These are phyloP conservation scores for Xylariales sp. DNA, from an alignment of 2,329 filamentous ascomycete species.

Conservation along the genomic window DNA sequence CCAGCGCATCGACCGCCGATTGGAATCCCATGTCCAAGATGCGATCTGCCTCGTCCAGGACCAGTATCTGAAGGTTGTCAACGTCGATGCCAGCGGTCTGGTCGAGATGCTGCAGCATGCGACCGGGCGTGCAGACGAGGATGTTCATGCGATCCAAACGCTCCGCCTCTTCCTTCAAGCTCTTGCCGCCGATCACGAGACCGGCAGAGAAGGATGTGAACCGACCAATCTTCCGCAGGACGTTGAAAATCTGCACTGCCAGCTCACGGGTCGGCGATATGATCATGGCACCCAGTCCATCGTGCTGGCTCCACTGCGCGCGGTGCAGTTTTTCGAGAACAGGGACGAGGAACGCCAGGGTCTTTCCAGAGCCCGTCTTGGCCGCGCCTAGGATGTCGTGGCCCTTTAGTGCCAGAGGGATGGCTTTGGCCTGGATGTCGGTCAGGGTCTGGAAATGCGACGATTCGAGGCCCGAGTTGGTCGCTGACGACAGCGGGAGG, in stretches of 20 bases:
- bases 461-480: conserved; percentile 71
- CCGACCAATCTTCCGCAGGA: conserved; percentile 82
- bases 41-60: conserved; percentile 92
- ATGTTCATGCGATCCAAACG: conserved; percentile 92
- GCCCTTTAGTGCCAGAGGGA: conserved; percentile 81
- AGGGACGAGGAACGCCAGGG: conserved; percentile 85
- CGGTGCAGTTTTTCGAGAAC: conserved; percentile 91
- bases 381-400: conserved; percentile 88
- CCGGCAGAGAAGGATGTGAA: conserved; percentile 90
- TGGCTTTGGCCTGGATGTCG: conserved; percentile 86
- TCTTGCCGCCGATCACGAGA: conserved; percentile 90
- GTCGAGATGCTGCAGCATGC: conserved; percentile 93
- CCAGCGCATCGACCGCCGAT: conserved; percentile 80
- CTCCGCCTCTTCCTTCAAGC: conserved; percentile 79
- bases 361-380: conserved; percentile 95
- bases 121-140: conserved; percentile 87
- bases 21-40: conserved; percentile 99
- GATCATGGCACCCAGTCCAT: conserved; percentile 88
- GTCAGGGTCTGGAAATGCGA: conserved; percentile 89
- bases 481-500: conserved; percentile 80
- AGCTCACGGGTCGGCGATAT: conserved; percentile 93
- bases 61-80: conserved; percentile 85
- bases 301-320: conserved; percentile 81
- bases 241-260: conserved; percentile 95
- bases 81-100: conserved; percentile 89